A percentile compares a stretch with the other conserved stretches of the same genome.
Evolutionary conservation across 257 asterid genomes (phyloP).

Genomic region (Gardenia jasminoides): DNA sequence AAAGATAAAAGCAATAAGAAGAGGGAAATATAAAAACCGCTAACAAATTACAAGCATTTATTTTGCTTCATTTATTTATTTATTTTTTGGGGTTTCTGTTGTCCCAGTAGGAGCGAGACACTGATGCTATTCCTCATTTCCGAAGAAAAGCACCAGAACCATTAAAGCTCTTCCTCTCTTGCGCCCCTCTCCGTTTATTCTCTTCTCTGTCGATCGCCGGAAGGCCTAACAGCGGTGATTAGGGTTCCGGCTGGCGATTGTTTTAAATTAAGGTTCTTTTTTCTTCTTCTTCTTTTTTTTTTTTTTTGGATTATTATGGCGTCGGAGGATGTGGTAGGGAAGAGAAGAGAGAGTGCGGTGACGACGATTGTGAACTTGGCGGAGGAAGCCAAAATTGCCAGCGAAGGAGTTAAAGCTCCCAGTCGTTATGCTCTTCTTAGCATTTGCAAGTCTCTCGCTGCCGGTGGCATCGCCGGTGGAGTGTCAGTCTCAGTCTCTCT

Average conservation of each 20-base stretch:
- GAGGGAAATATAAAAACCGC: too few species aligned
- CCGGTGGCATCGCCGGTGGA: conserved; percentile 97
- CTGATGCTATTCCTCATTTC: background rate
- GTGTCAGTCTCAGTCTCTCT: conserved; percentile 49
- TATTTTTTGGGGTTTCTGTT: background rate
- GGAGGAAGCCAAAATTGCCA: conserved; percentile 80
- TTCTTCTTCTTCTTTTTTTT: too few species aligned
- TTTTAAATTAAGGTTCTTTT: background rate
- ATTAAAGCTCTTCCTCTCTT: background rate
- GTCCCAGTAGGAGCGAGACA: too few species aligned
- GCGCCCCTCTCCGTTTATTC: background rate
- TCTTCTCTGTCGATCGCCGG: conserved; percentile 14
- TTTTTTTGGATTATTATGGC: too few species aligned
- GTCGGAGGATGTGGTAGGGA: conserved; percentile 72
- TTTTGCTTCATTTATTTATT: too few species aligned
- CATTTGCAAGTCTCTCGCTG: conserved; percentile 80
- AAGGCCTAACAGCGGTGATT: background rate
- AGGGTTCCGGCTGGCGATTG: conserved; percentile 1
- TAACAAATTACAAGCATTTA: too few species aligned
- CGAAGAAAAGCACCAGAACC: conserved; percentile 6
- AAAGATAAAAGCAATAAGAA: too few species aligned
- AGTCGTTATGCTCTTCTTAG: conserved; percentile 50
- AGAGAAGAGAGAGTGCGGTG: conserved; percentile 72
- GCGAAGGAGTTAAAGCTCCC: conserved; percentile 69
- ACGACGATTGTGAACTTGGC: conserved; percentile 82